Conservation (phyloP, 176 grass and related monocot genomes). For the Rhynchospora breviuscula region DNA sequence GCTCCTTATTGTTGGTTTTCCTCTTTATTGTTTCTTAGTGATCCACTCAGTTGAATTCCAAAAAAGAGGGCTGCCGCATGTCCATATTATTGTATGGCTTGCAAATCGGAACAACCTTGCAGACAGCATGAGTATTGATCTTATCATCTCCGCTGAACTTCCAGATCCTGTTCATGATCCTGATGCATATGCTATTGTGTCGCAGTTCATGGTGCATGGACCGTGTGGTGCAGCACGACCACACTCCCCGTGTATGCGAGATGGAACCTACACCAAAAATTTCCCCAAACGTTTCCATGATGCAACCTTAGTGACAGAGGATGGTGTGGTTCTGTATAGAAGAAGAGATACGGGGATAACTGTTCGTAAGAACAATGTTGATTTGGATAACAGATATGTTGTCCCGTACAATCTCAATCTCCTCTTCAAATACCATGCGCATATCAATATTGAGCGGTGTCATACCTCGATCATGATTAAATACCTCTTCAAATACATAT, state of each 20-base stretch:
- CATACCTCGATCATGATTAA: no score
- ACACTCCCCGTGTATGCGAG: background rate
- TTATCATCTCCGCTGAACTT: background rate
- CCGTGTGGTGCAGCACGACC: background rate
- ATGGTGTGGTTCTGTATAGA: no score
- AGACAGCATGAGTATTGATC: background rate
- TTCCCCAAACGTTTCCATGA: conserved; percentile 12
- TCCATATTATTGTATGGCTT: background rate
- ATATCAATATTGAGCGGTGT: no score
- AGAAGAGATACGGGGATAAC: background rate
- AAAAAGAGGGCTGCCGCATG: no score
- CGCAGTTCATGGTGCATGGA: background rate
- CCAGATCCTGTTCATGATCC: background rate
- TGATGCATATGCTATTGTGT: no score
- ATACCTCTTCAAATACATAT: no score
- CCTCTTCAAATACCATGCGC: no score
- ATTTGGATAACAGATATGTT: background rate
- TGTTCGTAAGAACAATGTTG: background rate
- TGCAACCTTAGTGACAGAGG: background rate
- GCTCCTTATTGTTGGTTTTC: no score
- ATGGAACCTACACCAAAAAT: conserved; percentile 15
- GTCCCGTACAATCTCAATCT: no score
- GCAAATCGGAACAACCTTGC: background rate
- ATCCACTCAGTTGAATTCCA: no score
- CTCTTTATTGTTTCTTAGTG: no score